Evolutionary conservation across 805 yeast species (phyloP).

Genomic region (Zygosaccharomyces bisporus): DNA sequence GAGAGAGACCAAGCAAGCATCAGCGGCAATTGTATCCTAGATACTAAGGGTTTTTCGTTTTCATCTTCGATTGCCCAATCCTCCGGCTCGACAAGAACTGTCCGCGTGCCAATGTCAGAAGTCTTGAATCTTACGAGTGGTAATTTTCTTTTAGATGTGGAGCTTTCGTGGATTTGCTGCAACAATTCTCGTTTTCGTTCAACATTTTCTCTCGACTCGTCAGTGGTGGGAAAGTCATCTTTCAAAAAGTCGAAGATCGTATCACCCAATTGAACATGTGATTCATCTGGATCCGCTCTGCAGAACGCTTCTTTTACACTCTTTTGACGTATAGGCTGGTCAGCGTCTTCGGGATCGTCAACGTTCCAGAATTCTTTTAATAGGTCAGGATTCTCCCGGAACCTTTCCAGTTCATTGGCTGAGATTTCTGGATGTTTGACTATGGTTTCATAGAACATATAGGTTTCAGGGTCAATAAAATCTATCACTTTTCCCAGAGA

Average conservation of each 20-base stretch:
- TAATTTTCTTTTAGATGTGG: conserved; percentile 43
- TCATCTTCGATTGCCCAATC: conserved; percentile 78
- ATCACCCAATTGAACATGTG: conserved; percentile 37
- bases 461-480: conserved; percentile 52
- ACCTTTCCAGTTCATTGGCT: conserved; percentile 21
- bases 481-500: conserved; percentile 67
- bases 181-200: conserved; percentile 48
- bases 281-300: conserved; percentile 13
- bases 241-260: conserved; percentile 48
- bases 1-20: conserved; percentile 96
- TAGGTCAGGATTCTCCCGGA: conserved; percentile 17
- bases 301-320: conserved; percentile 25
- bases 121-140: conserved; percentile 78
- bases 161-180: conserved; percentile 41
- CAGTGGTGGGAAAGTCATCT: conserved; percentile 25
- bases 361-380: conserved; percentile 21
- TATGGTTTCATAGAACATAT: conserved; percentile 37
- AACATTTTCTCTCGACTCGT: conserved; percentile 34
- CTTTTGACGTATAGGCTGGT: conserved; percentile 20
- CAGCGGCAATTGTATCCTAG: conserved; percentile 77
- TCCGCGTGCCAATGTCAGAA: conserved; percentile 67
- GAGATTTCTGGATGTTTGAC: conserved; percentile 18
- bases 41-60: conserved; percentile 59
- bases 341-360: conserved; percentile 21
- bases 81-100: conserved; percentile 79